These are phyloP conservation scores for Dendrobium chrysotoxum DNA, from an alignment of 106 monocot genomes.

Conservation along the genomic window DNA sequence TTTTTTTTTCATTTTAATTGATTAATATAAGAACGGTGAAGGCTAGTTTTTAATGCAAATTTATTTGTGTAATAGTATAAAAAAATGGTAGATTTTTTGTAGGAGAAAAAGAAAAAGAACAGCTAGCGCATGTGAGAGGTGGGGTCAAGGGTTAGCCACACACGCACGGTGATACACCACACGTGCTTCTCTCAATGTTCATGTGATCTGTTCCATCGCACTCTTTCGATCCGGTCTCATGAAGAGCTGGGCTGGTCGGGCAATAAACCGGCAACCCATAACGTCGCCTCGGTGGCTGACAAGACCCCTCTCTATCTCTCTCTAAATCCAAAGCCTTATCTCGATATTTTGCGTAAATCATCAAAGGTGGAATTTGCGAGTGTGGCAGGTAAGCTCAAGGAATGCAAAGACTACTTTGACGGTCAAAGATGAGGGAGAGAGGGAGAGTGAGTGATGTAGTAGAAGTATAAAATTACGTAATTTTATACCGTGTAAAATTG, in stretches of 20 bases:
- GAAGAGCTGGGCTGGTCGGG: conserved; percentile 6
- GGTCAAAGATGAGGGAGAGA: neutral
- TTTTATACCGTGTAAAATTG: too few species aligned
- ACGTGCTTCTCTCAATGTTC: neutral
- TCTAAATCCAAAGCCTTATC: neutral
- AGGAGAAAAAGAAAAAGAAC: neutral
- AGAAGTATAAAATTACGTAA: too few species aligned
- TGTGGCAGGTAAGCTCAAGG: neutral
- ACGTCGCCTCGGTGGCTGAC: neutral
- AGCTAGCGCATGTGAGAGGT: conserved; percentile 7
- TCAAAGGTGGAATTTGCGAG: too few species aligned
- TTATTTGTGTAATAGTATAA: neutral
- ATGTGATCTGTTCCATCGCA: neutral
- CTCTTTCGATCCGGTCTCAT: conserved; percentile 13
- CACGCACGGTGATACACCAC: conserved; percentile 3
- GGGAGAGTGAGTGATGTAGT: neutral
- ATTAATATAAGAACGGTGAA: too few species aligned
- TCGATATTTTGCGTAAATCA: too few species aligned
- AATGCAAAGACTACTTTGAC: neutral
- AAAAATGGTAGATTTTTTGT: neutral
- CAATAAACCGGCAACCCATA: neutral
- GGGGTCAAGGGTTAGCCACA: neutral
- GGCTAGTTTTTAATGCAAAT: too few species aligned
- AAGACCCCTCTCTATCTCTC: conserved; percentile 1
- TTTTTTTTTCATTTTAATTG: neutral